A percentile compares a stretch with the other conserved stretches of the same genome.
Evolutionary conservation across 2,329 filamentous ascomycete species (phyloP).

Genomic region (Fusarium nematophilum): DNA sequence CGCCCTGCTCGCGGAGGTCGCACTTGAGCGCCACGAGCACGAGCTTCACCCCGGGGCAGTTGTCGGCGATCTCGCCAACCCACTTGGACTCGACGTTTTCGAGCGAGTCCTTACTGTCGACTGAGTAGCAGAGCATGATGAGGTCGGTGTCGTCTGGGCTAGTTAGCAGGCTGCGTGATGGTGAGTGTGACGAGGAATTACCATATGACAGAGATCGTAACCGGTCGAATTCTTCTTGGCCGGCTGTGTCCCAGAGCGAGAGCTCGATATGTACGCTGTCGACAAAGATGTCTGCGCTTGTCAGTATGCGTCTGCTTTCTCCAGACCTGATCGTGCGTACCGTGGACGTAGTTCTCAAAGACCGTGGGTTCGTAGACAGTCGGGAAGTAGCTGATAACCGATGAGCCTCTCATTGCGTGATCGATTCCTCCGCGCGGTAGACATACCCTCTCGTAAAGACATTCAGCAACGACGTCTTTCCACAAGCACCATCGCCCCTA

Average conservation of each 20-base stretch:
- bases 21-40: constrained; percentile 97
- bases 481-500: constrained; percentile 94
- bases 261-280: constrained; percentile 97
- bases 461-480: constrained; percentile 96
- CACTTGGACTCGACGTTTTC: constrained; percentile 99
- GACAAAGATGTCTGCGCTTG: constrained; percentile 87
- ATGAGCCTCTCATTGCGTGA: constrained; percentile 23
- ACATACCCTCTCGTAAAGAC: constrained; percentile 96
- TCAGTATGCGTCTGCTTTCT: constrained; percentile 12
- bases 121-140: constrained; percentile 98
- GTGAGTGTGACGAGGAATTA: constrained; percentile 39
- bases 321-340: constrained; percentile 59
- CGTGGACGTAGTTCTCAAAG: constrained; percentile 99
- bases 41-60: constrained; percentile 94
- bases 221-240: constrained; percentile 98
- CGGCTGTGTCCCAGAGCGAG: constrained; percentile 97
- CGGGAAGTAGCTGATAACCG: constrained; percentile 81
- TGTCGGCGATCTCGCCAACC: constrained; percentile 97
- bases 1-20: constrained; percentile 84
- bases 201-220: constrained; percentile 95
- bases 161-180: constrained; percentile 1
- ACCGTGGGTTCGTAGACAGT: constrained; percentile 99
- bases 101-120: constrained; percentile 94
- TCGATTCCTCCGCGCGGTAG: background rate
- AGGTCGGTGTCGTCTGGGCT: constrained; percentile 84